These are phyloP conservation scores for Parathielavia hyrcaniae DNA, from an alignment of 495 filamentous ascomycete genomes.

Conservation along the genomic window DNA sequence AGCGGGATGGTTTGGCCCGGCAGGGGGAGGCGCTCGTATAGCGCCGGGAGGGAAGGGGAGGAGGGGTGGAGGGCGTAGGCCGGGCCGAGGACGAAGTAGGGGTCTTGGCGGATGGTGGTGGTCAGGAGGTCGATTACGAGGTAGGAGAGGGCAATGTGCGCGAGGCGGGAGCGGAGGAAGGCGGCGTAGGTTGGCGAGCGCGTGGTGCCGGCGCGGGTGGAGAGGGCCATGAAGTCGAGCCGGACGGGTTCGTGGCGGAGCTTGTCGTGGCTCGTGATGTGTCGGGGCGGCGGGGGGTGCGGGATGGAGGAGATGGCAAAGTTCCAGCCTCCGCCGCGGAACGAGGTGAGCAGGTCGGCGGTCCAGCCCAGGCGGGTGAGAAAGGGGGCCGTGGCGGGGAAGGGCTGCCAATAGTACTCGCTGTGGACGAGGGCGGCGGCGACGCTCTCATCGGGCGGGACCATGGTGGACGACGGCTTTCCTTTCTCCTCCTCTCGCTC, in stretches of 20 bases:
- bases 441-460: conserved; percentile 29
- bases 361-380: conserved; percentile 64
- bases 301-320: conserved; percentile 31
- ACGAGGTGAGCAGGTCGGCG: conserved; percentile 59
- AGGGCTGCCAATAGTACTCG: conserved; percentile 65
- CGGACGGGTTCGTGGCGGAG: conserved; percentile 4
- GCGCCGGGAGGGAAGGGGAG: conserved; percentile 34
- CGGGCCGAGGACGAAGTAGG: conserved; percentile 61
- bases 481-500: conserved; percentile 8
- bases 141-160: conserved; percentile 48
- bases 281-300: conserved; percentile 7
- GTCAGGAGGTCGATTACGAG: conserved; percentile 62
- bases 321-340: conserved; percentile 73
- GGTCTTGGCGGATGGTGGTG: conserved; percentile 60
- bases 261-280: no score
- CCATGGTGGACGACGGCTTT: conserved; percentile 15
- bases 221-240: conserved; percentile 16
- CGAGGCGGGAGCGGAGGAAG: conserved; percentile 46
- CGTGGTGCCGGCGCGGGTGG: conserved; percentile 29
- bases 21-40: conserved; percentile 16
- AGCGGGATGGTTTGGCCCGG: conserved; percentile 26
- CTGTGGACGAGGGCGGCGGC: conserved; percentile 21
- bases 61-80: conserved; percentile 29
- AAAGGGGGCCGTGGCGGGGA: conserved; percentile 51
- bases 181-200: conserved; percentile 36